Evolutionary conservation across 2,329 filamentous ascomycete species (phyloP), one percentile per base, ranked within the genome.

Genomic region (Calonectria hawksworthii): DNA sequence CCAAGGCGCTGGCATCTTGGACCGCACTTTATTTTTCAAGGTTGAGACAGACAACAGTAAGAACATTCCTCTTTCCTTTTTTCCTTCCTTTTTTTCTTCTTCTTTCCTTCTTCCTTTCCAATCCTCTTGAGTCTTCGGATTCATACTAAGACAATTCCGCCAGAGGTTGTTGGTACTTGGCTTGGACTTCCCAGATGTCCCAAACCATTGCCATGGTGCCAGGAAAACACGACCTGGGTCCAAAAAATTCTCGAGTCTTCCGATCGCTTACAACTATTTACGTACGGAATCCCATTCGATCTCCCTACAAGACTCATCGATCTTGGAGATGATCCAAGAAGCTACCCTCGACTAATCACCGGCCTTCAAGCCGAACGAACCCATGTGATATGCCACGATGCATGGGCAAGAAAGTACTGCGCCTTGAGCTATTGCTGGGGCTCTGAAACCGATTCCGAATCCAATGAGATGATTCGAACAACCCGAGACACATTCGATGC

Each of bases 391-490:
- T 63, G 34, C 13, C 4, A 21, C 10, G 56, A 63, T 38, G n/a
- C 23, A 18, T 63, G 56, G 56, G 23, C 56, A 16, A 63, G 56
- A 18, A 63, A 63, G 7, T 63, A 63, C 34, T 63, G 56, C 2
- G 56, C 56, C 36, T 36, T 63, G 9, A 63, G 56, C 5, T 63
- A 63, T n/a, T 63, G 36, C n/a, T 63, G 56, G 56, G 56, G 56
- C 3, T 10, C n/a, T 3, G 44, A 23, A 11, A n/a, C n/a, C 44
- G 44, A 47, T 13, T 4, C 16, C 14, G 32, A 21, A 28, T 36
- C 38, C 26, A 34, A n/a, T 7, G 7, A 41, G 23, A 26, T 38
- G 56, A 10, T 41, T 8, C 38, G 38, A 9, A 63, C 56, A 11
- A 63, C 56, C 9, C n/a, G 34, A n/a, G 34, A 63, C 9, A 63